Conservation (phyloP, 306 rosid genomes). For the Senna tora region DNA sequence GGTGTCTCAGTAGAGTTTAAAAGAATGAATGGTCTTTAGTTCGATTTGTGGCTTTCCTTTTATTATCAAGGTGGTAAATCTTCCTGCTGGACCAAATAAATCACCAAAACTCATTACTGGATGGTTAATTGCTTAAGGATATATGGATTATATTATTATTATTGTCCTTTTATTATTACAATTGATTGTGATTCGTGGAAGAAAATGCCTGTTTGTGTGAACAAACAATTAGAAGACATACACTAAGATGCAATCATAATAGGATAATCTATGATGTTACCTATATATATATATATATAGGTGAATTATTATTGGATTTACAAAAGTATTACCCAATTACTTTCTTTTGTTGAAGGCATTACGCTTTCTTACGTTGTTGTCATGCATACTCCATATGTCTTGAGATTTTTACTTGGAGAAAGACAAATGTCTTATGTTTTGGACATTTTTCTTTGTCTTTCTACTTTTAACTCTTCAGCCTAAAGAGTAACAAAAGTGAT, state of each 20-base stretch:
- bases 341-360: background rate
- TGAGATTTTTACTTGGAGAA: background rate
- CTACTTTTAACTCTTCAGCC: background rate
- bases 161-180: background rate
- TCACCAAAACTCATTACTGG: background rate
- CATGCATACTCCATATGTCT: background rate
- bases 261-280: no score
- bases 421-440: background rate
- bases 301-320: background rate
- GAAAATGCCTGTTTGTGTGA: background rate
- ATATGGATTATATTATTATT: no score
- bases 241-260: background rate
- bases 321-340: background rate
- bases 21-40: no score
- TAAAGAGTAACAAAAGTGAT: background rate
- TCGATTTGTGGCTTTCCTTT: background rate
- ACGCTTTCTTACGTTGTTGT: background rate
- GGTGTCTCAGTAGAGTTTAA: background rate
- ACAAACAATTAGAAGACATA: background rate
- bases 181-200: background rate
- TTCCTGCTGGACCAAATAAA: background rate
- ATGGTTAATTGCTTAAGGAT: background rate
- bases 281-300: background rate
- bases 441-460: no score
- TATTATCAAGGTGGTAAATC: background rate